Base-by-base conservation (phyloP, 192 early-diverging fungal genomes). In the Podila clonocystis region DNA sequence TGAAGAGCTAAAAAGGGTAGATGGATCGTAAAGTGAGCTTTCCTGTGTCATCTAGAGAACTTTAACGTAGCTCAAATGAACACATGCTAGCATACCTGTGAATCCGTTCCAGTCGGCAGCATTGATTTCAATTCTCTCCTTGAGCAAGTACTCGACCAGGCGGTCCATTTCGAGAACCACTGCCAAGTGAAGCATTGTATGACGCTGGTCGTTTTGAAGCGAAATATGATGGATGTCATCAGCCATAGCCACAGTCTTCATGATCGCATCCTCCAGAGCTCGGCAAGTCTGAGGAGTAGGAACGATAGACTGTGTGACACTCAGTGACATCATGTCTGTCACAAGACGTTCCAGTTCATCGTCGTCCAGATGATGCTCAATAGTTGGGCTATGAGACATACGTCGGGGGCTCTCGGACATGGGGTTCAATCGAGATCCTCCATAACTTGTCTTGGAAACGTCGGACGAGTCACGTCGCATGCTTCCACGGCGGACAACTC, bases 391-490 rank as follows among this genome's bases (percentile, higher is more conserved):
- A 48, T 73, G 70, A 5, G 70, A 67, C 22, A 66, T 34, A 11
- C 67, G 70, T 22, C 71, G 49, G 7, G 77, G 67, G 22, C 70
- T 80, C 9, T 72, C 70, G 31, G 33, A 26, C 61, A 63, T 68
- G 6, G 77, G 70, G 29, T 68, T 73, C 60, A 80, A 36, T 59
- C 77, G 24, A 9, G 77, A 72, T 19, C 63, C 58, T 17, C 64
- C 58, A 4, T 48, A 61, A 29, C 59, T 34, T 5, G 68, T 30
- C 4, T 57, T 62, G 6, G 66, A 34, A 0, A 69, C 58, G 9
- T 80, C 77, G 17, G 77, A 73, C 29, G 77, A 80, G 41, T 80
- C 77, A 1, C 77, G 70, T 6, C 77, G 77, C 70, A 68, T 80
- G 29, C 77, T 80, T 31, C 77, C 71, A 17, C 67, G 65, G 13